Conservation (phyloP, 139 green algal genomes). For the Tetradesmus lagerheimii region DNA sequence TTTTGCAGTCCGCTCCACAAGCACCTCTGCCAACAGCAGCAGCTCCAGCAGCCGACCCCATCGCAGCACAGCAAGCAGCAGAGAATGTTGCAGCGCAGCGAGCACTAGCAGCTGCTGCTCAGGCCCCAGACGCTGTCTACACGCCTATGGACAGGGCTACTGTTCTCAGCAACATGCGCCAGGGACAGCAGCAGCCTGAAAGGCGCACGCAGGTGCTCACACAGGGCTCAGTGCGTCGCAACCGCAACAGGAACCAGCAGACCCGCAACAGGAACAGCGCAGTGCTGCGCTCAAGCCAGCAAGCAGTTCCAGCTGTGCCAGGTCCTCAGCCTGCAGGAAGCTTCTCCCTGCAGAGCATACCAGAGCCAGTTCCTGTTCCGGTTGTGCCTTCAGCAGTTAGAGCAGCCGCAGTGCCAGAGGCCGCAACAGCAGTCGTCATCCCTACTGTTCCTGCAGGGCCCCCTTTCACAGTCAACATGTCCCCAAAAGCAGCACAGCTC, state of each 20-base stretch:
- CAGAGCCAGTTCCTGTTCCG: too few species aligned
- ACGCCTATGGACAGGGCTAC: not conserved
- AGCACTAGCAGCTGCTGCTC: not conserved
- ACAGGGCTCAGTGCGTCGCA: not conserved
- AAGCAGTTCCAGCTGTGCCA: not conserved
- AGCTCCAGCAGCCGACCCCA: not conserved
- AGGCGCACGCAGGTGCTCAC: not conserved
- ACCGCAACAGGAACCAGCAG: not conserved
- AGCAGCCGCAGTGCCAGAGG: not conserved
- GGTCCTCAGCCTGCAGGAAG: not conserved
- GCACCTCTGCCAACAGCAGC: not conserved
- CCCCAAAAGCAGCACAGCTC: slow-evolving; percentile 1
- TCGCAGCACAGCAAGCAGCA: not conserved
- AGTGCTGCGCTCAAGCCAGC: not conserved
- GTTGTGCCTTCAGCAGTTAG: not conserved
- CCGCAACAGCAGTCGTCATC: not conserved
- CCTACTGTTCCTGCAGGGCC: not conserved
- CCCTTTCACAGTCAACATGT: not conserved
- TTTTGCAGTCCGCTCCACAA: not conserved
- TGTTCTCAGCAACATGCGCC: not conserved
- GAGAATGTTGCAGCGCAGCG: not conserved
- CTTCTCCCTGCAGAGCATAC: not conserved
- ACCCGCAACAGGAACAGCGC: not conserved
- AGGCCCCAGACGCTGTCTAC: not conserved
- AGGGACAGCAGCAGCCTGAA: not conserved